Evolutionary conservation across 495 filamentous ascomycete genomes (phyloP), one percentile per base, ranked within the genome.

Genomic region (Annulohypoxylon bovei): DNA sequence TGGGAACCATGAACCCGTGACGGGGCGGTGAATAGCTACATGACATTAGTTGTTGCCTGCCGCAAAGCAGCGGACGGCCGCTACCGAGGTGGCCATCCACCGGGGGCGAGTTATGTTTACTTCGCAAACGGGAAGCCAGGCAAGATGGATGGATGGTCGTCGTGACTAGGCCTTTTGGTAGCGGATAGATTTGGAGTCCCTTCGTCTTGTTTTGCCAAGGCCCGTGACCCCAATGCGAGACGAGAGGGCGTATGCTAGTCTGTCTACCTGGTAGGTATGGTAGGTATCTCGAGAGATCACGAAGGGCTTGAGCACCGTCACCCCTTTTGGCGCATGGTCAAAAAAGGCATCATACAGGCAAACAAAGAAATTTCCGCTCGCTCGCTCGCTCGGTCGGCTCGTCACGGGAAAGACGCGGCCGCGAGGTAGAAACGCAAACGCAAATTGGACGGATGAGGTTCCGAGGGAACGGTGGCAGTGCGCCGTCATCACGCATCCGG

Each of bases 401-500:
- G 7, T 57, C 56, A 62, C 52, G 56, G 16, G 30, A 50, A 32
- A 54, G 62, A 27, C 50, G 64, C 28, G n/a, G n/a, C n/a, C 16
- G 39, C 46, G 33, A 53, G 59, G 69, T 59, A 59, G 57, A 64
- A 59, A 55, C 18, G n/a, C n/a, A 33, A 40, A 16, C 42, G 11
- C n/a, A 35, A 42, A 50, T n/a, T 20, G 32, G 20, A 37, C 47
- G 33, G 39, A 59, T 35, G 49, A 64, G 35, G 56, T 67, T 47
- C 55, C 49, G 22, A 49, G 40, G 53, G 57, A 67, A 68, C 70
- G 70, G 65, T 72, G 65, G 70, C 70, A 72, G 65, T 68, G 70
- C 60, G 70, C 57, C 46, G 64, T 65, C 50, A 47, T 72, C 64
- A 68, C 70, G 55, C 63, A 67, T 58, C 64, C 53, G 64, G 39